A percentile compares a stretch with the other conserved stretches of the same genome.
Evolutionary conservation across 164 flowering plant species (phyloP).

Genomic region (Macadamia integrifolia): DNA sequence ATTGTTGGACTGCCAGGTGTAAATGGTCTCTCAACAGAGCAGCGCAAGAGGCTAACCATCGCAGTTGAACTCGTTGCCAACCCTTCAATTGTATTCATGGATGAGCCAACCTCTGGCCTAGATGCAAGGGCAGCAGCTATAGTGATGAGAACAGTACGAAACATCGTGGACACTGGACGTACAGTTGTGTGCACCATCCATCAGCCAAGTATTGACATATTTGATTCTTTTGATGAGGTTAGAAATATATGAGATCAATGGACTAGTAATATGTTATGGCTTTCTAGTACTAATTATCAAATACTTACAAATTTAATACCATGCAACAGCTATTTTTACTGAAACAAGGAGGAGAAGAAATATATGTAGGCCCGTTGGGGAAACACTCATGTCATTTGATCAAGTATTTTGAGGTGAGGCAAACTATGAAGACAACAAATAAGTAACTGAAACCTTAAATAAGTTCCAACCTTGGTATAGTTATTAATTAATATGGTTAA

Average conservation of each 20-base stretch:
- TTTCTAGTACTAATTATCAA: neutral
- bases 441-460: neutral
- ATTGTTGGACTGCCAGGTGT: conserved; percentile 47
- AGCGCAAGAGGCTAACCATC: conserved; percentile 50
- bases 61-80: conserved; percentile 57
- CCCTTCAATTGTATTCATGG: conserved; percentile 56
- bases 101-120: conserved; percentile 63
- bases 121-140: conserved; percentile 63
- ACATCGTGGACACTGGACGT: conserved; percentile 53
- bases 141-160: conserved; percentile 57
- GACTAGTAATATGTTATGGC: neutral
- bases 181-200: conserved; percentile 65
- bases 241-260: neutral
- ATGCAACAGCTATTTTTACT: conserved; percentile 43
- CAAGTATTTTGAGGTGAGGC: conserved; percentile 54
- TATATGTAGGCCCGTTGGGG: conserved; percentile 56
- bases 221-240: conserved; percentile 61
- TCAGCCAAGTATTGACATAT: conserved; percentile 62
- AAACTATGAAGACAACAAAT: neutral
- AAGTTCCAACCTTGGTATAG: neutral
- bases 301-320: neutral
- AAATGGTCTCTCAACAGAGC: conserved; percentile 51
- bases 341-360: conserved; percentile 58
- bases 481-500: neutral
- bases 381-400: conserved; percentile 38